Conservation (phyloP, 331 rosid species). For the Stylosanthes scabra region DNA sequence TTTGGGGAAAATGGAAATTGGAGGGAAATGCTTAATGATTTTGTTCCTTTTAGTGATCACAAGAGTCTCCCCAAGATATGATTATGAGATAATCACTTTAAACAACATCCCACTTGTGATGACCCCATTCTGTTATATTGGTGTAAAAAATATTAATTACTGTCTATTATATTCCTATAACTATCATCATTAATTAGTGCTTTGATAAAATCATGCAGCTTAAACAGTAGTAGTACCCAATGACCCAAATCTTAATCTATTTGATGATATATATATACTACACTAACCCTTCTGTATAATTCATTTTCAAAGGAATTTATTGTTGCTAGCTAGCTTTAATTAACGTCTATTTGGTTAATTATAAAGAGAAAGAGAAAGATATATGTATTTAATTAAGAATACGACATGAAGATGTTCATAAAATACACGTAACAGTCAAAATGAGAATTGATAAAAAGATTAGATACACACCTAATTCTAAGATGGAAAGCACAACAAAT, state of each 20-base stretch:
- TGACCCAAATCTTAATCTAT: not conserved
- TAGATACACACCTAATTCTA: not conserved
- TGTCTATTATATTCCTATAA: slow-evolving; percentile 8
- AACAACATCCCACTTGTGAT: slow-evolving; percentile 35
- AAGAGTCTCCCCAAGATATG: slow-evolving; percentile 35
- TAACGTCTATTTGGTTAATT: not conserved
- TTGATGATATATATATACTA: too few species aligned
- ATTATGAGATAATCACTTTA: slow-evolving; percentile 45
- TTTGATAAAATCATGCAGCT: slow-evolving; percentile 15
- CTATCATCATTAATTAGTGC: slow-evolving; percentile 7
- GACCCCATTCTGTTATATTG: not conserved
- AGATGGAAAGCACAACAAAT: not conserved
- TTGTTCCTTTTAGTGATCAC: slow-evolving; percentile 28
- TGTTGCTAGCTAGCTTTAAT: not conserved
- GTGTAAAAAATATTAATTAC: too few species aligned
- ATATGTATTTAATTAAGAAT: not conserved
- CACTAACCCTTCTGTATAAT: not conserved
- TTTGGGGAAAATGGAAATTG: slow-evolving; percentile 19
- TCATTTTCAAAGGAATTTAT: not conserved
- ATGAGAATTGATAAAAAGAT: not conserved
- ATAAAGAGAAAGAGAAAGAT: too few species aligned
- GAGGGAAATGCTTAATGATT: slow-evolving; percentile 3
- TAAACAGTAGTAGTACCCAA: not conserved
- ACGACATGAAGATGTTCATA: not conserved
- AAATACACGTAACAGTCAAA: not conserved